These are phyloP conservation scores for Bipolaris cookei DNA, from an alignment of 2,329 filamentous ascomycete species.

Conservation along the genomic window DNA sequence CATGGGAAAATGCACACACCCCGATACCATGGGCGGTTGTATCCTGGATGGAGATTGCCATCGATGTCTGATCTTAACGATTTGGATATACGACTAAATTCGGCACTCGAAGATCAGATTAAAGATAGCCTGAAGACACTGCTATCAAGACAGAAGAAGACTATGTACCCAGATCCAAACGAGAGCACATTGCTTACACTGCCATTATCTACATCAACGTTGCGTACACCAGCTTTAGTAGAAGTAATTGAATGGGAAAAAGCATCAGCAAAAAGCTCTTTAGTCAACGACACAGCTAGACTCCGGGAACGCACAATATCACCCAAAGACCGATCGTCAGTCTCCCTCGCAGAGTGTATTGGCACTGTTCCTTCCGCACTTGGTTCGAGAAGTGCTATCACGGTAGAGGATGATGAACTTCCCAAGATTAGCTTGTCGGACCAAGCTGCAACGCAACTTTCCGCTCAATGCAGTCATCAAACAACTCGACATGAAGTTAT, in stretches of 20 bases:
- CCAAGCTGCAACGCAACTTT: slow-evolving; percentile 2
- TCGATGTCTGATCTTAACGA: slow-evolving; percentile 5
- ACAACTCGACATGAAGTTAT: neutral
- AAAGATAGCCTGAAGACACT: slow-evolving; percentile 2
- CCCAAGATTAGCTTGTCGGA: neutral
- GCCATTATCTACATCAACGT: slow-evolving; percentile 16
- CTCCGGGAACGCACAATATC: neutral
- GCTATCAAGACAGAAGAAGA: slow-evolving; percentile 8
- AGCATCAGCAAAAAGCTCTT: neutral
- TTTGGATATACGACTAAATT: slow-evolving; percentile 15
- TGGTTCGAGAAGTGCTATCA: slow-evolving; percentile 1
- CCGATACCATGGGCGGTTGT: slow-evolving; percentile 54
- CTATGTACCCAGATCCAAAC: slow-evolving; percentile 23
- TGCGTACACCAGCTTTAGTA: slow-evolving; percentile 5
- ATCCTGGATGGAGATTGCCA: slow-evolving; percentile 56
- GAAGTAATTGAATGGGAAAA: neutral
- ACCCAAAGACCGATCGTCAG: neutral
- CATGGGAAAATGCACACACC: slow-evolving; percentile 54
- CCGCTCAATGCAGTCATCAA: neutral
- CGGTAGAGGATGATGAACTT: slow-evolving; percentile 1
- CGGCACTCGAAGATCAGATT: slow-evolving; percentile 5
- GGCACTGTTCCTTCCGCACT: neutral
- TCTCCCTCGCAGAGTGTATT: slow-evolving; percentile 1
- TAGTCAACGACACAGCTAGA: neutral
- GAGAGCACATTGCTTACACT: slow-evolving; percentile 25